phyloP scores from a whole-genome alignment of 2,329 filamentous ascomycete species.

The Trichophyton mentagrophytes region DNA sequence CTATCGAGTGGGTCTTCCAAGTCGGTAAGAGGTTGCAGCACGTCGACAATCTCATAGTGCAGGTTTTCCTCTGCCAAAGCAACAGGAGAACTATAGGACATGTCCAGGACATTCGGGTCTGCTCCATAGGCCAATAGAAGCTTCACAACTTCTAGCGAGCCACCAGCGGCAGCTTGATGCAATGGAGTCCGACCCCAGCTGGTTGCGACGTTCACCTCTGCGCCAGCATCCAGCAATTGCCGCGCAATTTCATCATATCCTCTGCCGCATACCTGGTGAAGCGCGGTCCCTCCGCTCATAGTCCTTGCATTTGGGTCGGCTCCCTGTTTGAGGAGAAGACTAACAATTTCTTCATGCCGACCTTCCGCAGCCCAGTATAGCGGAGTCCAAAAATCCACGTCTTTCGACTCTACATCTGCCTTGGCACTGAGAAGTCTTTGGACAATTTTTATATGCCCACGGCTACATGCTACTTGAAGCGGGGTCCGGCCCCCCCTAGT shows the following conservation, averaged over 20 bases:
- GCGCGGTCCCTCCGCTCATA: not conserved
- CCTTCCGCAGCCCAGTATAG: constrained; percentile 1
- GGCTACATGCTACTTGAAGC: not conserved
- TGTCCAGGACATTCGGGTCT: not conserved
- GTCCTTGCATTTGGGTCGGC: constrained; percentile 1
- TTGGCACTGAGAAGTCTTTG: not conserved
- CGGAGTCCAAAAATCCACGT: not conserved
- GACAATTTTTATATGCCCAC: not conserved
- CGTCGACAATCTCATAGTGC: not conserved
- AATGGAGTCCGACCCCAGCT: constrained; percentile 2
- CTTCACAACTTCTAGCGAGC: not conserved
- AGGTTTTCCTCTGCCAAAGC: not conserved
- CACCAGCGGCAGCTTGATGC: not conserved
- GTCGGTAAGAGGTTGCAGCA: not conserved
- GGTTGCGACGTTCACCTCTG: not conserved
- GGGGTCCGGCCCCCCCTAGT: not conserved
- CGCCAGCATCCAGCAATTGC: not conserved
- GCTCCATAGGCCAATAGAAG: not conserved
- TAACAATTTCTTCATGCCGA: not conserved
- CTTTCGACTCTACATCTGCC: not conserved
- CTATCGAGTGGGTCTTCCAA: not conserved
- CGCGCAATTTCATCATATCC: not conserved
- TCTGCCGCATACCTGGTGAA: not conserved
- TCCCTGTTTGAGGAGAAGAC: not conserved
- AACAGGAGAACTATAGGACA: not conserved